Base-by-base conservation (phyloP, 2,329 filamentous ascomycete genomes). In the Trichophyton schoenleinii region DNA sequence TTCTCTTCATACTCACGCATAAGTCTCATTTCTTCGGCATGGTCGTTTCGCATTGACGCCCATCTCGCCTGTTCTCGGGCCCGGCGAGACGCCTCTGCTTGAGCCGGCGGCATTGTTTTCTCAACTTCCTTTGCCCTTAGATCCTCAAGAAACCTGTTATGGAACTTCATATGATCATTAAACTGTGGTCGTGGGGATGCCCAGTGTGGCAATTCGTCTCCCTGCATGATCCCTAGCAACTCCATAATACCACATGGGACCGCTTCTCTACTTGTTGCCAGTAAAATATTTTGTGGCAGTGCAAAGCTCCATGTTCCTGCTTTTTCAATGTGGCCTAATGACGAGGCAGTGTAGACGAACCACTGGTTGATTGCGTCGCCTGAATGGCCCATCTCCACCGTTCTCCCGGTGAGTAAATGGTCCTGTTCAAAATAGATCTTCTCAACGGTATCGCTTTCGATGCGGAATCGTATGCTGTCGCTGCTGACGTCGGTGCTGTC, bases 221-320 rank as follows among this genome's bases (percentile, higher is more conserved):
- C 63, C 20, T 64, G 59, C 36, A 70, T 64, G 15, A 70, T 62
- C 11, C 64, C 68, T 3, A 70, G 65, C 8, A 68, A 57, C 4
- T 69, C 69, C 66, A 70, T 67, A 20, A 70, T 60, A 36, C 69
- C 69, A 61, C 68, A 70, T 15, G 69, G 69, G 7, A 70, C 63
- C 2, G 66, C 65, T 59, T 70, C 67, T 48, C 66, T 67, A n/a
- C 64, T 64, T 13, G 64, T 62, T 55, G 67, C 68, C 7, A 63
- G 58, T 60, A 63, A 42, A 46, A 70, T 64, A 9, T 67, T 63
- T 3, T 62, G 25, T 4, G 69, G 69, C 42, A 67, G 60, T 2
- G 67, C 64, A 48, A 67, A 68, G n/a, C 64, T 66, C 67, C 67
- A 70, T 1, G 68, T 58, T 3, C 64, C 66, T 15, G 62, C 64